phyloP scores from a whole-genome alignment of 345 rosid species.

The Crucihimalaya himalaica region DNA sequence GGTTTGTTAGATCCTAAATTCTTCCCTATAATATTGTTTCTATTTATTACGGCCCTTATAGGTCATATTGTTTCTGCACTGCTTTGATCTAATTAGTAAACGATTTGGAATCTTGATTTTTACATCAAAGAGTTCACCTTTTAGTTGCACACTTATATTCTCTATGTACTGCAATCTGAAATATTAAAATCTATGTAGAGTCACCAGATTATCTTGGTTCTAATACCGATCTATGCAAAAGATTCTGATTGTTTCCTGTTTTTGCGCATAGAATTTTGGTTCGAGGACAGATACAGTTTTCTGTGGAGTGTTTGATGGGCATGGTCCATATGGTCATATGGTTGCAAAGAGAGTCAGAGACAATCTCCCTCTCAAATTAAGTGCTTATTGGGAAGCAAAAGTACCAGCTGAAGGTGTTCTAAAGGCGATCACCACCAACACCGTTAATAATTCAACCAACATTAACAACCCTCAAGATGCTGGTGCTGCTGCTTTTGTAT shows the following conservation, averaged over 20 bases:
- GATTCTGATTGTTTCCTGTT: constrained; percentile 1
- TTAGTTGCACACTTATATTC: too few relatives aligned
- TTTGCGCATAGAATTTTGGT: constrained; percentile 67
- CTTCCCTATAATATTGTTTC: neutral
- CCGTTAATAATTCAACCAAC: constrained; percentile 55
- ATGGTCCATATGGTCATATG: constrained; percentile 96
- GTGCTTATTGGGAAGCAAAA: constrained; percentile 77
- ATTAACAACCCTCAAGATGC: constrained; percentile 53
- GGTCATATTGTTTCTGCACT: neutral
- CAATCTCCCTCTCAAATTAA: constrained; percentile 80
- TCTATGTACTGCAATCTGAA: neutral
- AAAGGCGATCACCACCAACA: constrained; percentile 45
- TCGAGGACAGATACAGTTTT: constrained; percentile 81
- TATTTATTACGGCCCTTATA: neutral
- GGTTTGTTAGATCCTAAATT: constrained; percentile 47
- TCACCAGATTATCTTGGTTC: neutral
- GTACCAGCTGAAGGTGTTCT: constrained; percentile 54
- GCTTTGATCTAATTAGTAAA: neutral
- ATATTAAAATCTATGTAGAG: neutral
- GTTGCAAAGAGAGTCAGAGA: constrained; percentile 97
- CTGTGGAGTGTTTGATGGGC: constrained; percentile 99
- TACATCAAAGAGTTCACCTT: neutral
- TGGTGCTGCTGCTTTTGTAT: constrained; percentile 44
- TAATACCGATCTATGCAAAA: neutral
- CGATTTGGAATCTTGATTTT: neutral